phyloP scores from a whole-genome alignment of 202 grass and related monocot species.

The Cymbopogon flexuosus region DNA sequence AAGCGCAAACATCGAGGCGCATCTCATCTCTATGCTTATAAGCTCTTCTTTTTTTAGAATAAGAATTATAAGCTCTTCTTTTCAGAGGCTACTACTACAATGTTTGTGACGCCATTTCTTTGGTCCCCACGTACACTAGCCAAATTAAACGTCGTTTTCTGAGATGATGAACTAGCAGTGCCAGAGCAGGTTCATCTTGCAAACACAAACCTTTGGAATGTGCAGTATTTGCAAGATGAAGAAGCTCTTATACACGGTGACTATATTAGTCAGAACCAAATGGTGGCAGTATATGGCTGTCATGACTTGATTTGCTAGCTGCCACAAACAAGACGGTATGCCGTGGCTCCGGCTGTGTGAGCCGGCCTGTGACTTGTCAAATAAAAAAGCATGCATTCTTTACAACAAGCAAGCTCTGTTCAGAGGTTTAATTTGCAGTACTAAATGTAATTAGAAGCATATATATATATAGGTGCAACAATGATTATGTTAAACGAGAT shows the following conservation, averaged over 20 bases:
- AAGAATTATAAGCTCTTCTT: constrained; percentile 9
- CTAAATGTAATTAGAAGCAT: background rate
- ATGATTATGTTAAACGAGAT: background rate
- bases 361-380: background rate
- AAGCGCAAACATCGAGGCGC: background rate
- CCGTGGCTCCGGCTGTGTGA: background rate
- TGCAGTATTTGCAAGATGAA: background rate
- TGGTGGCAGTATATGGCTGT: too few relatives aligned
- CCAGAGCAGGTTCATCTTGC: background rate
- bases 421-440: background rate
- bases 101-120: background rate
- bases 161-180: background rate
- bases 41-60: background rate
- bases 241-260: background rate
- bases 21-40: background rate
- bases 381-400: background rate
- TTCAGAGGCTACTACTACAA: background rate
- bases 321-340: background rate
- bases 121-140: background rate
- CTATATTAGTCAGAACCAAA: background rate
- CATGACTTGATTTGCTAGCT: background rate
- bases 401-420: background rate
- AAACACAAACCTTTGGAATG: background rate
- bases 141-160: background rate
- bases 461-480: background rate